phyloP scores from a whole-genome alignment of 192 early-diverging fungal species.

The Obelidium mucronatum region DNA sequence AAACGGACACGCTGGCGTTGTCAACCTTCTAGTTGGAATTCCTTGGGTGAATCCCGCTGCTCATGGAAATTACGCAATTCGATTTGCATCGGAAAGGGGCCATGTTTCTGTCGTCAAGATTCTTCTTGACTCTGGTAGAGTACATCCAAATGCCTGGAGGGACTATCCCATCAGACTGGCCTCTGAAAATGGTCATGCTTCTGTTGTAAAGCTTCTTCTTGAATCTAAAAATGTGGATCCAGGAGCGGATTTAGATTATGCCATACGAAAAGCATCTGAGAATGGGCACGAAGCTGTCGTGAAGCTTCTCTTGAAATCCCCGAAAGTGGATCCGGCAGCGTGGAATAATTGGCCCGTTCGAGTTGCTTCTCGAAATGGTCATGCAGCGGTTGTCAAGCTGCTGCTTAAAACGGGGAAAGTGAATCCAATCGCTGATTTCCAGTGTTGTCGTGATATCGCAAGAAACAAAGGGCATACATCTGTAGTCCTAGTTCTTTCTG shows the following conservation, averaged over 20 bases:
- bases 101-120: background rate
- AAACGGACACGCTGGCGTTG: background rate
- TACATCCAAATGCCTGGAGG: background rate
- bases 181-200: background rate
- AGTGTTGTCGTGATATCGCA: no score
- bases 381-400: background rate
- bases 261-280: background rate
- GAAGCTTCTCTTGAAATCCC: background rate
- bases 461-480: no score
- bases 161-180: background rate
- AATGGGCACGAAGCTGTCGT: background rate
- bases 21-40: background rate
- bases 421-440: background rate
- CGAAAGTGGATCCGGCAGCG: conserved; percentile 4
- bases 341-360: background rate
- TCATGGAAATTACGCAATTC: background rate
- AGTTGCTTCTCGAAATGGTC: background rate
- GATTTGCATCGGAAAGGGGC: background rate
- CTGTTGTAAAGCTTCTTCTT: background rate
- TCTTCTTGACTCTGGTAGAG: background rate
- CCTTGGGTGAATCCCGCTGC: background rate
- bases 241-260: background rate
- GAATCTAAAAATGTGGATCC: background rate
- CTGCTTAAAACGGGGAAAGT: background rate
- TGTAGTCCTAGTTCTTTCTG: no score